A percentile compares a stretch with the other conserved stretches of the same genome.
Evolutionary conservation across 805 yeast genomes (phyloP).

Genomic region (Sugiyamaella smithiae): DNA sequence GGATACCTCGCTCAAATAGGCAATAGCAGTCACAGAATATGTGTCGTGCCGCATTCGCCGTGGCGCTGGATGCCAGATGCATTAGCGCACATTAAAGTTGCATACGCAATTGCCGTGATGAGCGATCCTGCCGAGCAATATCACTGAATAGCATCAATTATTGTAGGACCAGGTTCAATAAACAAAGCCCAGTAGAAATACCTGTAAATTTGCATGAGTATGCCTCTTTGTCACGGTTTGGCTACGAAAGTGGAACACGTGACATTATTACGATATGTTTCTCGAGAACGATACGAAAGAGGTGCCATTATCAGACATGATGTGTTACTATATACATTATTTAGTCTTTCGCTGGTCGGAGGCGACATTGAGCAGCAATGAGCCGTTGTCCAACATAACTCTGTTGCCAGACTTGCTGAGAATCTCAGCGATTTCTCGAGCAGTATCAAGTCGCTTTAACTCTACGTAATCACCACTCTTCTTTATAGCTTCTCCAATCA

Average conservation of each 20-base stretch:
- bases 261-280: too few species aligned
- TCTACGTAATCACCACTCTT: constrained; percentile 95
- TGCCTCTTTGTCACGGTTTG: too few species aligned
- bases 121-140: too few species aligned
- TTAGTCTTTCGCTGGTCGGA: constrained; percentile 58
- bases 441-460: constrained; percentile 94
- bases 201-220: too few species aligned
- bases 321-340: neutral
- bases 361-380: constrained; percentile 84
- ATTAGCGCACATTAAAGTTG: neutral
- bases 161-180: too few species aligned
- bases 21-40: neutral
- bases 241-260: too few species aligned
- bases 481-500: constrained; percentile 98
- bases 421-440: constrained; percentile 88
- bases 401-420: constrained; percentile 86
- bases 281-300: too few species aligned
- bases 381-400: constrained; percentile 86
- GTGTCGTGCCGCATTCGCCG: too few species aligned
- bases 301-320: too few species aligned
- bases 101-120: neutral
- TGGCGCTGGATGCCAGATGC: neutral
- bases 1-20: neutral
- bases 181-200: too few species aligned
- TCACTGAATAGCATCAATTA: too few species aligned